A percentile compares a stretch with the other conserved stretches of the same genome.
Conservation (phyloP, 2,329 filamentous ascomycete genomes). For the Aureobasidium pullulans region DNA sequence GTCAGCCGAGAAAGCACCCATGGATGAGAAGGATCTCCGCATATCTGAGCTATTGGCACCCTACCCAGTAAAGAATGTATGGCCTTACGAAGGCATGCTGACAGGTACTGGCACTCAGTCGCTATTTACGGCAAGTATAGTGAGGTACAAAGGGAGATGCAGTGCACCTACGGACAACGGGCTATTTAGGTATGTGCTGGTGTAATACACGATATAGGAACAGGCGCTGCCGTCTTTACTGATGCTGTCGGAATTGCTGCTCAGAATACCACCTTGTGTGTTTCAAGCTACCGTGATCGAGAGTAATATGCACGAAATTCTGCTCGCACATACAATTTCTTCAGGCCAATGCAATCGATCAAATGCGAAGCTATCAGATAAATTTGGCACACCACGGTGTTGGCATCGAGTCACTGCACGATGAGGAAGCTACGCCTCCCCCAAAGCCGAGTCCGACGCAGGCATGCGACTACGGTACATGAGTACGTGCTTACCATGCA, state of each 20-base stretch:
- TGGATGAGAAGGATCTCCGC: not conserved
- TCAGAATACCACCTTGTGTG: not conserved
- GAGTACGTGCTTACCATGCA: constrained; percentile 4
- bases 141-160: not conserved
- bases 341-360: not conserved
- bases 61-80: not conserved
- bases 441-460: constrained; percentile 11
- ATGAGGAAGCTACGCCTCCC: constrained; percentile 10
- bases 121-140: not conserved
- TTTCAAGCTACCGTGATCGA: not conserved
- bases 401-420: not conserved
- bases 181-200: not conserved
- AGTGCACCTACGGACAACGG: not conserved
- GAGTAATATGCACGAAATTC: not conserved
- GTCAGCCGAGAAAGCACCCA: not conserved
- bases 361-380: not conserved
- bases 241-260: not conserved
- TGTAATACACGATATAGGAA: not conserved
- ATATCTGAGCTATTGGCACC: not conserved
- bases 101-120: not conserved
- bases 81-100: constrained; percentile 6
- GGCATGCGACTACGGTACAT: constrained; percentile 1
- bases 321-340: not conserved
- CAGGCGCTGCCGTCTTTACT: not conserved
- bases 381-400: not conserved